Base-by-base conservation (phyloP, 257 asterid species). In the Gentiana dahurica region DNA sequence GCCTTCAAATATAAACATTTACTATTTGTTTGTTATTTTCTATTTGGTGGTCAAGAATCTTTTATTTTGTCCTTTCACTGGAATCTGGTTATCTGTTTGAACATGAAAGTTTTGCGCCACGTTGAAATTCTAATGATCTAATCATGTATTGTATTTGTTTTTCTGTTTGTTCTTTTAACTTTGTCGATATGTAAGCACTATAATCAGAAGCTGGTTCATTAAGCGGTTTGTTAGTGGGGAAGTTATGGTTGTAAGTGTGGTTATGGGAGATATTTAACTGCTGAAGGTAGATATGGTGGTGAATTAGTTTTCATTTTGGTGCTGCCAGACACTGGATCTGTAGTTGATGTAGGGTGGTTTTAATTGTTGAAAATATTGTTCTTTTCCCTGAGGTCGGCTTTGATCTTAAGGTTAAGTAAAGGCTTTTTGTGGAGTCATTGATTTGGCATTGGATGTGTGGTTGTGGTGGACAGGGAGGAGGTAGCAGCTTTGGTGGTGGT, bases 391-490 rank as follows among this genome's bases (percentile, higher is more conserved):
- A 53, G 44, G 64, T 51, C 45, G 79, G 75, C 53, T 69, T 57
- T 79, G 94, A 89, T 75, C 61, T 68, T 48, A 55, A 65, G 53
- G 57, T 60, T 32, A 69, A 75, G 79, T 63, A 73, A 65, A 50
- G 65, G 11, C 9, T 41, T 70, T 59, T 68, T 64, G 64, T 79
- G 94, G 84, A 66, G 53, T 79, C 6, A 79, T 80, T 81, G 94
- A 81, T 75, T 51, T 80, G 87, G 92, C 78, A 66, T 79, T 81
- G 79, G 88, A 71, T 89, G 80, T 83, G 81, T 87, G 89, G 89
- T 84, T 87, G 82, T 90, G 90, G 95, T 89, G 97, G 94, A 80
- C 98, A 90, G 98, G 96, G 81, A 77, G 89, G 84, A 72, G 86
- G 81, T 76, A 55, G 86, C 80, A 70, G 87, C 84, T 70, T 79